These are phyloP conservation scores for Benincasa hispida DNA, from an alignment of 306 rosid species.

Conservation along the genomic window DNA sequence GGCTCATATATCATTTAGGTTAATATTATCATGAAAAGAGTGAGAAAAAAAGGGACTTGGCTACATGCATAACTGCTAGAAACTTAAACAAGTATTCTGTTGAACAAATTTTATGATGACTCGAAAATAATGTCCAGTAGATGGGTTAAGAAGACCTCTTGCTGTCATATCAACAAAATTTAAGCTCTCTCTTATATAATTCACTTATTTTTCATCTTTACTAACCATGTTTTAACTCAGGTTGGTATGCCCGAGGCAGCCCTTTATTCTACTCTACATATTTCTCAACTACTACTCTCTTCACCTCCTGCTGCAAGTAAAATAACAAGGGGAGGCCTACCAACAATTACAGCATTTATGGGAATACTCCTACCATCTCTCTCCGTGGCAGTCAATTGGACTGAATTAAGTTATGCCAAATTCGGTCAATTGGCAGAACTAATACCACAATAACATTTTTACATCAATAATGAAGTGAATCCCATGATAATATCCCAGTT, in stretches of 20 bases:
- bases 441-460: neutral
- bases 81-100: neutral
- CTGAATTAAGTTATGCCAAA: too few relatives aligned
- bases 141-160: neutral
- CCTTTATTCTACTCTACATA: neutral
- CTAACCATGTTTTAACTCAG: neutral
- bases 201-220: neutral
- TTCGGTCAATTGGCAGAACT: neutral
- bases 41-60: neutral
- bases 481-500: neutral
- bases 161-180: neutral
- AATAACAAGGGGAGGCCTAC: neutral
- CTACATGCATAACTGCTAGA: neutral
- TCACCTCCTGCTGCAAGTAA: neutral
- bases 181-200: neutral
- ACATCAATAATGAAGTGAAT: neutral
- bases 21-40: neutral
- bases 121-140: neutral
- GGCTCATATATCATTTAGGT: neutral
- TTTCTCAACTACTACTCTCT: neutral
- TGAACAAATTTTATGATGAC: neutral
- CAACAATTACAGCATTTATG: neutral
- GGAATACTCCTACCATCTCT: neutral
- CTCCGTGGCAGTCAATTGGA: neutral
- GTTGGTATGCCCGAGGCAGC: neutral